phyloP scores from a whole-genome alignment of 805 yeast species.

The Henningerozyma blattae region DNA sequence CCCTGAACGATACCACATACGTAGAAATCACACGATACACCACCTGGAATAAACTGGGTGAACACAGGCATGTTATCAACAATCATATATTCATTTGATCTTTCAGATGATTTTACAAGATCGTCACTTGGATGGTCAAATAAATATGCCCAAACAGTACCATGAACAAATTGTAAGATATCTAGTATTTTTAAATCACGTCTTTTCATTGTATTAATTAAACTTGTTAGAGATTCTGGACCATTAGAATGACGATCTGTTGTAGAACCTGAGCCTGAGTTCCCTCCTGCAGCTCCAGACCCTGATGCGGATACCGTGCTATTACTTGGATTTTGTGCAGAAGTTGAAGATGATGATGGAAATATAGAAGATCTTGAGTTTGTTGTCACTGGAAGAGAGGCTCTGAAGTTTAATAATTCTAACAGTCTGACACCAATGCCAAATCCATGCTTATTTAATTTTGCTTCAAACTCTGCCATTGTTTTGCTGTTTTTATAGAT shows the following conservation, averaged over 20 bases:
- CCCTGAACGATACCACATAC: slow-evolving; percentile 85
- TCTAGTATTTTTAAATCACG: slow-evolving; percentile 60
- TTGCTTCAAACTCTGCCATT: slow-evolving; percentile 47
- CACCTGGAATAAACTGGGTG: slow-evolving; percentile 56
- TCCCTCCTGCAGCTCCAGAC: background rate
- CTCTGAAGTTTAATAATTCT: slow-evolving; percentile 37
- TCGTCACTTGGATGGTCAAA: slow-evolving; percentile 73
- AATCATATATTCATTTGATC: slow-evolving; percentile 65
- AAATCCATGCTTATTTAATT: slow-evolving; percentile 63
- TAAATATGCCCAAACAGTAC: slow-evolving; percentile 59
- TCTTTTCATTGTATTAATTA: slow-evolving; percentile 18
- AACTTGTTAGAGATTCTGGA: slow-evolving; percentile 12
- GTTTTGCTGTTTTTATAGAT: slow-evolving; percentile 48
- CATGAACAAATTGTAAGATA: slow-evolving; percentile 59
- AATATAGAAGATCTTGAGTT: slow-evolving; percentile 11
- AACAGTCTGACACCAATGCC: slow-evolving; percentile 59
- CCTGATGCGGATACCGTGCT: slow-evolving; percentile 1
- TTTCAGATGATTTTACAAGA: slow-evolving; percentile 59
- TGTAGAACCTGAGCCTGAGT: background rate
- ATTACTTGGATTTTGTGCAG: background rate
- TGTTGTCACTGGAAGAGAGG: slow-evolving; percentile 14
- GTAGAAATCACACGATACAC: slow-evolving; percentile 71
- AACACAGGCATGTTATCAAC: slow-evolving; percentile 63
- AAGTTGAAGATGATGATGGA: slow-evolving; percentile 4
- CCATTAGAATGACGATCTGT: slow-evolving; percentile 1